Evolutionary conservation across 768 basidiomycete genomes (phyloP).

Genomic region (Pleurotus eryngii): DNA sequence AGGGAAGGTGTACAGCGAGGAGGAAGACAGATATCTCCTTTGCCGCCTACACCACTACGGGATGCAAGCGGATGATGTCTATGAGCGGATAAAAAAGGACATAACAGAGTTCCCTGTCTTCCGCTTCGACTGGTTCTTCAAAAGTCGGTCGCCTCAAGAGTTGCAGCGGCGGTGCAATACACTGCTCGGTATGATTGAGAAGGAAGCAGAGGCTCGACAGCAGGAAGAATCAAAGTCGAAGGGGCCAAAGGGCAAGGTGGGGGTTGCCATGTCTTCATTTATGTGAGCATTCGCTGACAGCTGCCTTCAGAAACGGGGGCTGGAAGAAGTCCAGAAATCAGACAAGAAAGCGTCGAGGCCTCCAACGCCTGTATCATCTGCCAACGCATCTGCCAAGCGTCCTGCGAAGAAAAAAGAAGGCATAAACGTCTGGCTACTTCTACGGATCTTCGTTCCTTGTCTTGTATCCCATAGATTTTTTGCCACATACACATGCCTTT

Average conservation of each 20-base stretch:
- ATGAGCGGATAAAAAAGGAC: conserved; percentile 94
- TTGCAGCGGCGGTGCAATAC: conserved; percentile 86
- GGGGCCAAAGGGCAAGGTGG: conserved; percentile 61
- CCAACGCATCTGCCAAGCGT: conserved; percentile 49
- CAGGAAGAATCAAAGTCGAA: conserved; percentile 68
- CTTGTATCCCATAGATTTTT: neutral
- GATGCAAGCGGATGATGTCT: conserved; percentile 84
- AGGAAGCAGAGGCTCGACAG: conserved; percentile 74
- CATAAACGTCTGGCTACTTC: conserved; percentile 22
- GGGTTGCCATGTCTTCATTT: conserved; percentile 19
- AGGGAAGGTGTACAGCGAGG: conserved; percentile 94
- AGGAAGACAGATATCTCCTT: conserved; percentile 94
- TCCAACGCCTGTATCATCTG: conserved; percentile 52
- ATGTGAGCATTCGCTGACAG: neutral
- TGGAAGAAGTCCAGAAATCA: conserved; percentile 57
- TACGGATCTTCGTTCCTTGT: neutral
- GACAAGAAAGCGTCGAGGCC: conserved; percentile 58
- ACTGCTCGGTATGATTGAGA: conserved; percentile 84
- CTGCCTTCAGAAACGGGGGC: conserved; percentile 57
- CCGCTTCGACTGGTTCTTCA: conserved; percentile 98
- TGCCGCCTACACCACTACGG: conserved; percentile 89
- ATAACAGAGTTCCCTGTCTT: conserved; percentile 97
- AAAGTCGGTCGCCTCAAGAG: conserved; percentile 88
- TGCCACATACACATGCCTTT: neutral
- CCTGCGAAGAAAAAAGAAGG: conserved; percentile 71